Base-by-base conservation (phyloP, 1,284 basidiomycete species). In the Boletus smithii region DNA sequence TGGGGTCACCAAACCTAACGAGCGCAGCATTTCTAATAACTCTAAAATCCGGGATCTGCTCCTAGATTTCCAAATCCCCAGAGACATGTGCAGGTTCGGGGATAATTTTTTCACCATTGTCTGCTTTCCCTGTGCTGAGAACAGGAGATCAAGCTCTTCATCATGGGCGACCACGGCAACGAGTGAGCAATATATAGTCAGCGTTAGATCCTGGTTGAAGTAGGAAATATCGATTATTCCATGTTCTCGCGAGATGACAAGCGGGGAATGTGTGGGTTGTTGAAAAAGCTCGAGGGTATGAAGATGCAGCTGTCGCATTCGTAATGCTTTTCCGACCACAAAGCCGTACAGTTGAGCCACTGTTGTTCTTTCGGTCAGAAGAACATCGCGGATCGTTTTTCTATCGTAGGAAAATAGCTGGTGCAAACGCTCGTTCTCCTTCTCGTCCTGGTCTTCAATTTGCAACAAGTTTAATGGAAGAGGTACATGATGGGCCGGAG, bases 301-400 rank as follows among this genome's bases (percentile, higher is more conserved):
- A n/a, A 85, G 63, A 61, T 91, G 85, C 2, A 90, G 66, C 49
- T 77, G 72, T 29, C 79, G 77, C 10, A 80, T 77, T 33, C 88
- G 76, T 8, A 79, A 67, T 27, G 75, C 75, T 58, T 79, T 83
- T 10, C 81, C 86, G 18, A 78, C 69, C 37, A 85, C 74, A 59
- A 77, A 88, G 13, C 87, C 87, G 59, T 85, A 85, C 27, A 77
- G 52, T 55, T 91, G 87, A 6, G 78, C 75, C 14, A 83, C 55
- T 1, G 84, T 85, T 42, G 77, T 78, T 43, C 76, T 74, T 59
- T 90, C 85, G 0, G 77, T 73, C 8, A 87, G 66, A 44, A 88
- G 69, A n/a, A 77, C 72, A 11, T 80, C 75, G 30, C 77, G 76
- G 37, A 85, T 73, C 3, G 70, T 73, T 9, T 73, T 67, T 44